Conservation (phyloP, 148 eudicot species). For the Mesembryanthemum crystallinum region DNA sequence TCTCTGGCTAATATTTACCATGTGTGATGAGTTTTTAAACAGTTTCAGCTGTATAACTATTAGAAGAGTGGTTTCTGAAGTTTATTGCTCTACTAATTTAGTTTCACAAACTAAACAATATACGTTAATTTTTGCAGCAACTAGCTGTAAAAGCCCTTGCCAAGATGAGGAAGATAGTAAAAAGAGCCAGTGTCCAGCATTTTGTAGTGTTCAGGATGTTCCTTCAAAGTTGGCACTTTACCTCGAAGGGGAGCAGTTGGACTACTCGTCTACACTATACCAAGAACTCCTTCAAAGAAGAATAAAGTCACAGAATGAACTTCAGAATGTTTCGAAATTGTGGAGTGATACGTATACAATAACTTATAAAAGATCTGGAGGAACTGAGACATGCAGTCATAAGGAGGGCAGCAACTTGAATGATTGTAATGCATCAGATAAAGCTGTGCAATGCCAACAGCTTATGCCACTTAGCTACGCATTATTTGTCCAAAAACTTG, state of each 20-base stretch:
- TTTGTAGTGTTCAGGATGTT: constrained; percentile 30
- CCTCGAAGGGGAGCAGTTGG: constrained; percentile 62
- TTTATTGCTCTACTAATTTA: neutral
- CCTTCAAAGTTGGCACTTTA: constrained; percentile 57
- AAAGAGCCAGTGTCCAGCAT: constrained; percentile 27
- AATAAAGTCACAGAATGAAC: constrained; percentile 40
- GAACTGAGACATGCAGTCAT: constrained; percentile 16
- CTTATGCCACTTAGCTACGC: constrained; percentile 42
- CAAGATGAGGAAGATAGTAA: constrained; percentile 14
- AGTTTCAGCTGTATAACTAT: neutral
- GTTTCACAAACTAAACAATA: neutral
- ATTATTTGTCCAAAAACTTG: constrained; percentile 38
- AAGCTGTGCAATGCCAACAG: constrained; percentile 26
- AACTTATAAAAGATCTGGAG: constrained; percentile 51
- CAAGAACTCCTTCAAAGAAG: constrained; percentile 62
- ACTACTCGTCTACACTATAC: constrained; percentile 52
- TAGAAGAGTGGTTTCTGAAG: neutral
- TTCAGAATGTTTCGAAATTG: constrained; percentile 35
- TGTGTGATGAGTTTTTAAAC: neutral
- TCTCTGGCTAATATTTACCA: neutral
- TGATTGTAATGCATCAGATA: constrained; percentile 25
- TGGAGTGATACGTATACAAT: constrained; percentile 63
- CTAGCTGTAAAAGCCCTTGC: constrained; percentile 10
- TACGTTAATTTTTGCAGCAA: constrained; percentile 19
- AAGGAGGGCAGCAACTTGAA: constrained; percentile 7